These are phyloP conservation scores for Nicotiana otophora DNA, from an alignment of 257 asterid genomes.

Conservation along the genomic window DNA sequence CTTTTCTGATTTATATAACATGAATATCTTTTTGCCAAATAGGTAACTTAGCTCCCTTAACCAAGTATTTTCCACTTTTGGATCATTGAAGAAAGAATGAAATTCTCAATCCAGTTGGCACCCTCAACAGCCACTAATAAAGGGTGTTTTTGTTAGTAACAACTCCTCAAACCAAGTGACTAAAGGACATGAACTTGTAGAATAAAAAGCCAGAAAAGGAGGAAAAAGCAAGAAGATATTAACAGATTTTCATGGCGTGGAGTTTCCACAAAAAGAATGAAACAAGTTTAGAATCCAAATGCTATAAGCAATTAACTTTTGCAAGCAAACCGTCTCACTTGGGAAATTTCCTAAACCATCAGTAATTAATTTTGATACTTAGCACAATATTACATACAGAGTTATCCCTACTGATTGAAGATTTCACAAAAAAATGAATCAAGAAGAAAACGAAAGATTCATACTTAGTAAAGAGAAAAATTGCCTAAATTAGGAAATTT, in stretches of 20 bases:
- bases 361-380: neutral
- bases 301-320: neutral
- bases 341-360: constrained; percentile 1
- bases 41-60: constrained; percentile 1
- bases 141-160: neutral
- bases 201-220: constrained; percentile 4
- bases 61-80: constrained; percentile 10
- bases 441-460: neutral
- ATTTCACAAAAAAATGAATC: neutral
- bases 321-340: neutral
- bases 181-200: neutral
- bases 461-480: neutral
- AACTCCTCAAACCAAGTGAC: neutral
- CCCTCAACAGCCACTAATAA: neutral
- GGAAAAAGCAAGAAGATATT: neutral
- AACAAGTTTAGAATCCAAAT: constrained; percentile 2
- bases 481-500: neutral
- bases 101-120: constrained; percentile 4
- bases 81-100: neutral
- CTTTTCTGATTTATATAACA: neutral
- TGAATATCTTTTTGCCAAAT: neutral
- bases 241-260: neutral
- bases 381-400: neutral
- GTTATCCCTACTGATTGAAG: neutral
- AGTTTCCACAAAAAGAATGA: neutral